Evolutionary conservation across 2,329 filamentous ascomycete genomes (phyloP), one percentile per base, ranked within the genome.

Genomic region (Colletotrichum sp.): DNA sequence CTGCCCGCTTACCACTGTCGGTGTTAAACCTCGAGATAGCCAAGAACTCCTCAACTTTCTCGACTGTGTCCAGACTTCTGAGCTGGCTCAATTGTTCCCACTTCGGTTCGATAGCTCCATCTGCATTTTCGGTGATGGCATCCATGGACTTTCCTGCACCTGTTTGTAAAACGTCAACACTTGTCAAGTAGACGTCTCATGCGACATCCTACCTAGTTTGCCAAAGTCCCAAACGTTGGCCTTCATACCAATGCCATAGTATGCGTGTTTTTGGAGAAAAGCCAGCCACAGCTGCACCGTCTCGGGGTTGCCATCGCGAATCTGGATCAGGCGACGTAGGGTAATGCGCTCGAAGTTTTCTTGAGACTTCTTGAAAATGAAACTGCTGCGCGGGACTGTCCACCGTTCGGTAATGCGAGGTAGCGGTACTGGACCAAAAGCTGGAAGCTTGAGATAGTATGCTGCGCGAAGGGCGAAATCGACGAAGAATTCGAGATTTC

Each of bases 161-260:
- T 91, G 76, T 55, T 51, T 38, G 27, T 38, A 16, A 11, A 43
- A 57, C 24, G 18, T 75, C 24, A 66, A 34, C 12, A 12, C 12
- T n/a, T 9, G 13, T n/a, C 31, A n/a, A 65, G 2, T 47, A 27
- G 24, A 21, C 31, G 15, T 31, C 31, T 43, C 61, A 15, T 11
- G 18, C 13, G 18, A 4, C 8, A 64, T 21, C 58, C 33, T 69
- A 73, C 93, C 93, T 73, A 96, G 82, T 71, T 90, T 89, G 79
- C 93, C 92, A 83, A 95, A 96, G 81, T 98, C 95, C 92, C 94
- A 99, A 64, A 98, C 90, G 82, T 99, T 98, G 67, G 97, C 97
- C 89, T 99, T 99, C 95, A 99, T 97, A 79, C 97, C 97, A 54
- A 98, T 93, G n/a, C 97, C 97, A 78, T 97, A 94, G 82, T 97